Conservation (phyloP, 805 yeast species). For the Candida namnaoensis region DNA sequence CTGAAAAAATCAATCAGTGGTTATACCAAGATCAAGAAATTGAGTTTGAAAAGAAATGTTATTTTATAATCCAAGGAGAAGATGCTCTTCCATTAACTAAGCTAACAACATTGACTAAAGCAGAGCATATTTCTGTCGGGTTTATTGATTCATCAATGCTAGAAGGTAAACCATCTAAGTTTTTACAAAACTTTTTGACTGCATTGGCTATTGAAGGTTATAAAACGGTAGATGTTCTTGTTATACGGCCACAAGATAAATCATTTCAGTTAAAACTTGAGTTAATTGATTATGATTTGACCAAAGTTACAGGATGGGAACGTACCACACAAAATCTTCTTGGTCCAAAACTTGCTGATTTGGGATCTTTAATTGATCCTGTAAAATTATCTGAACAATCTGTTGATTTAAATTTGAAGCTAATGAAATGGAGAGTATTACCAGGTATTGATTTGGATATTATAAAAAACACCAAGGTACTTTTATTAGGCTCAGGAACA, state of each 20-base stretch:
- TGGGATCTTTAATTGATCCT: constrained; percentile 79
- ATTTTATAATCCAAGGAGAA: constrained; percentile 15
- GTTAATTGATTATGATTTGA: constrained; percentile 5
- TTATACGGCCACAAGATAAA: constrained; percentile 26
- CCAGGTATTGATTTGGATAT: constrained; percentile 70
- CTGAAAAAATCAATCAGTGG: constrained; percentile 7
- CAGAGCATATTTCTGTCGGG: constrained; percentile 16
- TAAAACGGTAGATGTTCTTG: constrained; percentile 25
- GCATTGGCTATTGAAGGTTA: constrained; percentile 29
- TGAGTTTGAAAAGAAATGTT: constrained; percentile 13
- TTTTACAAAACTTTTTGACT: constrained; percentile 50
- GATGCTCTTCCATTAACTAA: constrained; percentile 7
- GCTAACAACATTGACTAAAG: constrained; percentile 11
- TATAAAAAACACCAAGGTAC: constrained; percentile 50
- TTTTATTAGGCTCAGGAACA: constrained; percentile 94
- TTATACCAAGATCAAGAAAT: constrained; percentile 3
- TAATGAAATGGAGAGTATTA: constrained; percentile 95
- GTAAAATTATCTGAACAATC: constrained; percentile 80
- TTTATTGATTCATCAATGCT: constrained; percentile 30
- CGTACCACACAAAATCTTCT: constrained; percentile 63
- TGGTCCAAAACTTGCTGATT: constrained; percentile 76
- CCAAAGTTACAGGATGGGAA: constrained; percentile 81
- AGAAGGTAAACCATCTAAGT: constrained; percentile 36
- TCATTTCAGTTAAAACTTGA: constrained; percentile 21
- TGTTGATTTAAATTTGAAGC: constrained; percentile 78